phyloP scores from a whole-genome alignment of 768 basidiomycete species.

The Dendrothele bispora region DNA sequence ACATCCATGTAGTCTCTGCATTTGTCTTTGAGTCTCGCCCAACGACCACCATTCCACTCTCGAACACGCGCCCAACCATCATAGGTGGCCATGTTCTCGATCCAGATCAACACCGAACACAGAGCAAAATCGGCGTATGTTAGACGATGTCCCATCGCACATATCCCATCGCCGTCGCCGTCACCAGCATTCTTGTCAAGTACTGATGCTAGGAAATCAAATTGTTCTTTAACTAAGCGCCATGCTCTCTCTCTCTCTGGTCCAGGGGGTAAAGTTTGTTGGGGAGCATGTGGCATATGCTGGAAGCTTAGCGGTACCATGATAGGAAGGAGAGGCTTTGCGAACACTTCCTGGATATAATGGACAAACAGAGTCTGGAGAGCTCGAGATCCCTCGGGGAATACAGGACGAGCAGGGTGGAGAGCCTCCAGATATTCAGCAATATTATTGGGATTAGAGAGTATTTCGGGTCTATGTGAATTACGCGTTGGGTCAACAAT shows the following conservation, averaged over 20 bases:
- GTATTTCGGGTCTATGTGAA: conserved; percentile 27
- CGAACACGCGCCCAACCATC: conserved; percentile 72
- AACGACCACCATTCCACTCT: conserved; percentile 69
- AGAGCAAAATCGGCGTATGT: conserved; percentile 76
- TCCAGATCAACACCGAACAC: conserved; percentile 73
- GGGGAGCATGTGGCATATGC: conserved; percentile 38
- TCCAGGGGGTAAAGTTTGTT: conserved; percentile 25
- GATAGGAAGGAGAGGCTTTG: conserved; percentile 42
- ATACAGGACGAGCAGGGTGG: conserved; percentile 47
- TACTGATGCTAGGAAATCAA: conserved; percentile 60
- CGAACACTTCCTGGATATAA: conserved; percentile 41
- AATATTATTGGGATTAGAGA: conserved; percentile 40
- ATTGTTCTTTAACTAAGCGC: conserved; percentile 63
- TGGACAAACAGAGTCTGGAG: conserved; percentile 46
- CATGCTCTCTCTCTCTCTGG: conserved; percentile 64
- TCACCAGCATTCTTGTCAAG: conserved; percentile 65
- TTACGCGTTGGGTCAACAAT: conserved; percentile 40
- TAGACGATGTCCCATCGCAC: conserved; percentile 64
- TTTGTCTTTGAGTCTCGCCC: conserved; percentile 60
- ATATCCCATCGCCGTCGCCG: conserved; percentile 60
- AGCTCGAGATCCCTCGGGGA: conserved; percentile 47
- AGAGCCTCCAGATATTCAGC: conserved; percentile 48
- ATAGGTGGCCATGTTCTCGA: conserved; percentile 69
- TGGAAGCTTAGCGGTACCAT: conserved; percentile 46
- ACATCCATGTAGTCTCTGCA: conserved; percentile 72